Evolutionary conservation across 2,329 filamentous ascomycete species (phyloP), one percentile per base, ranked within the genome.

Genomic region (Fusarium graminum): DNA sequence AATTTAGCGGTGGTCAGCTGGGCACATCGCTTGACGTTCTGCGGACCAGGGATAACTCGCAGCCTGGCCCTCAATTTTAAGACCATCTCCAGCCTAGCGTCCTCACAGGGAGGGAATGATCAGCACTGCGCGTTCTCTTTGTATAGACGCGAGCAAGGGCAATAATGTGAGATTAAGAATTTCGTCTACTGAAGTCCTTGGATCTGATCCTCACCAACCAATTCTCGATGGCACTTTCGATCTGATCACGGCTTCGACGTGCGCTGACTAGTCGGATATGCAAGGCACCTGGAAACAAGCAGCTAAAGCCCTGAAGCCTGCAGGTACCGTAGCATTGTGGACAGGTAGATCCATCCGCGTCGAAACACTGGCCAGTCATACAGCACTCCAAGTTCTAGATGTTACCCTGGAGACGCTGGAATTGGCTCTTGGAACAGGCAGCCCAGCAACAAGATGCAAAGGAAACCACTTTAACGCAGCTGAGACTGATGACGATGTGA

Each of bases 51-150:
- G 41, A 55, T 29, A 13, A 52, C 46, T 9, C 45, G 25, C 8
- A 55, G 13, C 7, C 52, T 55, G 14, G 45, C 52, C 9, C 28
- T 36, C 7, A 30, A 41, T 6, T 55, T 55, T 28, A 41, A 52
- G 36, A 28, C n/a, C 10, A 17, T 22, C 0, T 55, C 52, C 14
- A 45, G 52, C 0, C 36, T 55, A 1, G 52, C 52, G 4, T 45
- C 52, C 7, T 55, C 52, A 1, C n/a, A n/a, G n/a, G n/a, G 45
- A 55, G 36, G 52, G 45, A 10, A 55, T 55, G 52, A 55, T 55
- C 3, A 41, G 36, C n/a, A 52, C 52, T 3, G 52, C 52, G 1
- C 52, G 52, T 0, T 42, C 52, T 5, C 41, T 55, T 2, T 7
- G 25, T 4, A 10, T 36, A 11, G 7, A 6, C 8, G n/a, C 9